Evolutionary conservation across 2,329 filamentous ascomycete species (phyloP).

Genomic region (Paracamarosporium sp.): DNA sequence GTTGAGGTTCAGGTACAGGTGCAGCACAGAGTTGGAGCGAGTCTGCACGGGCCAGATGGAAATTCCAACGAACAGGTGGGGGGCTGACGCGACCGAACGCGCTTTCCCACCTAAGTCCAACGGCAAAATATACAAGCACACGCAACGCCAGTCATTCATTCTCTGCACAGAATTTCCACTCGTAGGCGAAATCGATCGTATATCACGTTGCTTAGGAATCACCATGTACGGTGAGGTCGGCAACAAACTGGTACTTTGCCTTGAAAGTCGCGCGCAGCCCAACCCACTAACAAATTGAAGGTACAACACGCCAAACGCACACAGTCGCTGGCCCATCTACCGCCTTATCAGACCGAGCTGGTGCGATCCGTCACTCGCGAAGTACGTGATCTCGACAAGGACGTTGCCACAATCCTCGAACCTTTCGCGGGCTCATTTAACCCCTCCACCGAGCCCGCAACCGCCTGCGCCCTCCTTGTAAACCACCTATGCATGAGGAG

Average conservation of each 20-base stretch:
- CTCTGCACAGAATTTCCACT: background rate
- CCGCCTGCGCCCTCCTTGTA: conserved; percentile 87
- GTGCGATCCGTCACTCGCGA: conserved; percentile 88
- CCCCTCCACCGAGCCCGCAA: conserved; percentile 79
- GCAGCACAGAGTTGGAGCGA: too few relatives aligned
- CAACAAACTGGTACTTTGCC: conserved; percentile 74
- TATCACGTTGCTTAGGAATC: background rate
- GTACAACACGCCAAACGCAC: conserved; percentile 96
- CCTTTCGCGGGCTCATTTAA: conserved; percentile 87
- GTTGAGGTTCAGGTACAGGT: too few relatives aligned
- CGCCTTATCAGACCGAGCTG: conserved; percentile 90
- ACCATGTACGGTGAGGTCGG: conserved; percentile 87
- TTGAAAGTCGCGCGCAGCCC: background rate
- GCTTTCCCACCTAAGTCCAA: background rate
- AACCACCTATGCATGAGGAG: conserved; percentile 94
- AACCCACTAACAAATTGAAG: conserved; percentile 52
- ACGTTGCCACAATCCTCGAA: conserved; percentile 78
- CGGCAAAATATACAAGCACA: too few relatives aligned
- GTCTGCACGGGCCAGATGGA: background rate
- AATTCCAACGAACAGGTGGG: background rate
- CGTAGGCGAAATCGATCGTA: background rate
- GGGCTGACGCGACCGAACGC: background rate
- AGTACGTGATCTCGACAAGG: conserved; percentile 90
- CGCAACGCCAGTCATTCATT: background rate
- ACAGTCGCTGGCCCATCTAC: conserved; percentile 82